Conservation (phyloP, 1,139 yeast genomes). For the Hemisphaericaspora xylofermentans region DNA sequence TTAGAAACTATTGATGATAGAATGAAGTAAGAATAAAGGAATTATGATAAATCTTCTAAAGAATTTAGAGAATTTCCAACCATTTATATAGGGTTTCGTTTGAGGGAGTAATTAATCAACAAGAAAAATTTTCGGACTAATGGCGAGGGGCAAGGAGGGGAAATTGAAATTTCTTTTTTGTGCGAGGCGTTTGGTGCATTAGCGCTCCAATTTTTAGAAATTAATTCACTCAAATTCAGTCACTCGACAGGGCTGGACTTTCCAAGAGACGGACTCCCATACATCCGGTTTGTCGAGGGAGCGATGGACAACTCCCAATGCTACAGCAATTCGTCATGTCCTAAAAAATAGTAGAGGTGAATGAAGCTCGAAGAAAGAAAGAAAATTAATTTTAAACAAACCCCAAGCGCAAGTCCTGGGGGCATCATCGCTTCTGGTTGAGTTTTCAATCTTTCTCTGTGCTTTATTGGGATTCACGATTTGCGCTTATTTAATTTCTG, state of each 20-base stretch:
- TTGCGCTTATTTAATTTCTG: too few relatives aligned
- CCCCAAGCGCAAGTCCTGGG: too few relatives aligned
- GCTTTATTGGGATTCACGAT: too few relatives aligned
- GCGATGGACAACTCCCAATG: too few relatives aligned
- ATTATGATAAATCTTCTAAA: not conserved
- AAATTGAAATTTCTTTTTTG: slow-evolving; percentile 3
- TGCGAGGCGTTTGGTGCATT: slow-evolving; percentile 2
- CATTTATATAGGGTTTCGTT: slow-evolving; percentile 4
- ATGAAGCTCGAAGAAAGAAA: too few relatives aligned
- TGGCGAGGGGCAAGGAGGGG: slow-evolving; percentile 5
- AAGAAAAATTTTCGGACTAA: slow-evolving; percentile 4
- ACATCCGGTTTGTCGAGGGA: not conserved
- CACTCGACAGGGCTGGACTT: too few relatives aligned
- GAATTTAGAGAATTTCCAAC: not conserved
- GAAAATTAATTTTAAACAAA: too few relatives aligned
- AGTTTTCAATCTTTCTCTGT: too few relatives aligned
- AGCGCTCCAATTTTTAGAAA: not conserved
- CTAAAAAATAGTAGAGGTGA: too few relatives aligned
- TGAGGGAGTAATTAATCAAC: not conserved
- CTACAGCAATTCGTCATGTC: too few relatives aligned
- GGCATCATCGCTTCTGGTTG: too few relatives aligned
- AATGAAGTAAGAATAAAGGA: not conserved
- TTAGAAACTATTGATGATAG: not conserved
- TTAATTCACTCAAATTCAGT: not conserved
- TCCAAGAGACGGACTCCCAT: too few relatives aligned